Conservation (phyloP, 192 early-diverging fungal species). For the Backusella liffmaniae region DNA sequence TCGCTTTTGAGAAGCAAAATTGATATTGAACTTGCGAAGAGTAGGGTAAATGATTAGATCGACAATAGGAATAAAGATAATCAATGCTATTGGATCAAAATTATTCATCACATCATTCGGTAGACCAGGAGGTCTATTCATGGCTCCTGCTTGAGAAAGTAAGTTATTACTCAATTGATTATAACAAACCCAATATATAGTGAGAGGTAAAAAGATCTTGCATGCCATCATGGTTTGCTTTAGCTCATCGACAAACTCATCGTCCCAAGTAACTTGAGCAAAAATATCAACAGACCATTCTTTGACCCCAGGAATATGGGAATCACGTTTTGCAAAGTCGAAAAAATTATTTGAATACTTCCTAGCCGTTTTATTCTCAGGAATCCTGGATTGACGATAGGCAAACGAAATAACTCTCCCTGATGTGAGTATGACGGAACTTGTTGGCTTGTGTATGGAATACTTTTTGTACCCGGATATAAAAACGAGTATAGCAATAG, state of each 20-base stretch:
- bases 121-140: slow-evolving; percentile 46
- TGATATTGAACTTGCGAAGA: slow-evolving; percentile 53
- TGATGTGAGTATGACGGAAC: slow-evolving; percentile 51
- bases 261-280: slow-evolving; percentile 40
- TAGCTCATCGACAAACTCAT: slow-evolving; percentile 61
- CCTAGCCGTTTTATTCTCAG: slow-evolving; percentile 25
- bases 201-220: slow-evolving; percentile 58
- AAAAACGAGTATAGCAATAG: slow-evolving; percentile 47
- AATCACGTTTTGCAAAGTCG: slow-evolving; percentile 57
- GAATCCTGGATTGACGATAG: slow-evolving; percentile 8
- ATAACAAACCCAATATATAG: slow-evolving; percentile 66
- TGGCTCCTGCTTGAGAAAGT: slow-evolving; percentile 56
- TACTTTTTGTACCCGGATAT: slow-evolving; percentile 51
- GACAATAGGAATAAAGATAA: slow-evolving; percentile 55
- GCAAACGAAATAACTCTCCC: slow-evolving; percentile 32
- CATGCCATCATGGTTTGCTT: slow-evolving; percentile 52
- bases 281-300: neutral
- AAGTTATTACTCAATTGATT: slow-evolving; percentile 62
- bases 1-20: slow-evolving; percentile 50
- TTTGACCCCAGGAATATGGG: neutral
- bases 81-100: slow-evolving; percentile 54
- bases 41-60: slow-evolving; percentile 55
- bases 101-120: slow-evolving; percentile 67
- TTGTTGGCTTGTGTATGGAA: slow-evolving; percentile 42
- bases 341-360: slow-evolving; percentile 32